Evolutionary conservation across 139 green algal genomes (phyloP).

Genomic region (Chlamydomonas sp.): DNA sequence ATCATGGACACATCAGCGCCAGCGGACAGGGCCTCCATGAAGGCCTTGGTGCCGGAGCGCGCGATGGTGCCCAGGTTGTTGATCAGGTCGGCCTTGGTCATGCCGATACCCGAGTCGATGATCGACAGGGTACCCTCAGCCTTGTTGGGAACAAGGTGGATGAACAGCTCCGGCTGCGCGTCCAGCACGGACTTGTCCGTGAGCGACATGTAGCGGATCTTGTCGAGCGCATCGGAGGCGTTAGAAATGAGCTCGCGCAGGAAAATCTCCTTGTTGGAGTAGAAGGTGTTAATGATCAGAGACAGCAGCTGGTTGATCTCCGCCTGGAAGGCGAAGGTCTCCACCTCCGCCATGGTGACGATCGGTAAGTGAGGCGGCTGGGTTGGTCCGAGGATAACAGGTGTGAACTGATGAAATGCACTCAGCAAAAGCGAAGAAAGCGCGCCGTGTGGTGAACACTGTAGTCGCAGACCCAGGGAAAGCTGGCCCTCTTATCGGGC

Average conservation of each 20-base stretch:
- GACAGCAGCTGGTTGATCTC: slow-evolving; percentile 99
- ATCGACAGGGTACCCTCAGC: slow-evolving; percentile 96
- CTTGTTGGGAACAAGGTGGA: slow-evolving; percentile 98
- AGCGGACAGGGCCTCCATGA: slow-evolving; percentile 99
- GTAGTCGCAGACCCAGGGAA: no score
- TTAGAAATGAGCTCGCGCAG: slow-evolving; percentile 98
- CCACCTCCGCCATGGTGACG: slow-evolving; percentile 21
- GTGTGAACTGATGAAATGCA: neutral
- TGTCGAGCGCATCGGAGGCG: slow-evolving; percentile 96
- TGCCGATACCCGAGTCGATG: slow-evolving; percentile 95
- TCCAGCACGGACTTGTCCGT: slow-evolving; percentile 99
- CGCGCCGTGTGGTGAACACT: no score
- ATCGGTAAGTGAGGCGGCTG: neutral
- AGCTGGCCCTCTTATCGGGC: no score
- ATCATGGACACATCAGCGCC: slow-evolving; percentile 99
- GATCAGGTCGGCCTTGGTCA: slow-evolving; percentile 98
- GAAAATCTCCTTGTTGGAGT: slow-evolving; percentile 97
- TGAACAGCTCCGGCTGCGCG: slow-evolving; percentile 93
- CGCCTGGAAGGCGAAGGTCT: slow-evolving; percentile 78
- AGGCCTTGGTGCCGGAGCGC: slow-evolving; percentile 97
- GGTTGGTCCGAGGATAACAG: neutral
- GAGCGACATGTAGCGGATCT: slow-evolving; percentile 97
- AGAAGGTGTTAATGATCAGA: slow-evolving; percentile 99
- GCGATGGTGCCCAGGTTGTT: slow-evolving; percentile 99
- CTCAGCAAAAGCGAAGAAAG: no score